Conservation (phyloP, 108 stramenopile genomes). For the Nannochloropsis oceanica region DNA sequence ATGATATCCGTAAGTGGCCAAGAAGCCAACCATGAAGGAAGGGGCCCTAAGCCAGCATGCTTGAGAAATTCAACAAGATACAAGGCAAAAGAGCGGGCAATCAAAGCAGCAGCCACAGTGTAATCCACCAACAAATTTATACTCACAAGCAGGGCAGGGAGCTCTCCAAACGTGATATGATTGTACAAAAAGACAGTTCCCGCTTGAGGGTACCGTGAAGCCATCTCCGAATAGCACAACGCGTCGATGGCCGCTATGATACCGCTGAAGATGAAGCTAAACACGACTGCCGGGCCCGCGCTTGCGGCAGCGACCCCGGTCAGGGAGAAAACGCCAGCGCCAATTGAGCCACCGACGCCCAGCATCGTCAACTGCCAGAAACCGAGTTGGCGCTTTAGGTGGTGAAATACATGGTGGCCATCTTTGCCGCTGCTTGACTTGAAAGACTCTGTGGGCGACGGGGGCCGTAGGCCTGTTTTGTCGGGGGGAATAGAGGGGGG, state of each 20-base stretch:
- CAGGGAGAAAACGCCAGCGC: not conserved
- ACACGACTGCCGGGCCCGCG: not conserved
- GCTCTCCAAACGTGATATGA: not conserved
- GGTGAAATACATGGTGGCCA: not conserved
- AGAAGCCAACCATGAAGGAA: not conserved
- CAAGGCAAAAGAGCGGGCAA: not conserved
- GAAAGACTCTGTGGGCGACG: not conserved
- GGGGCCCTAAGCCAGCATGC: not conserved
- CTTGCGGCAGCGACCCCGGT: not conserved
- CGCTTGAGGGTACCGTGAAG: not conserved
- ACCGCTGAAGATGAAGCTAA: not conserved
- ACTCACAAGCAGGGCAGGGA: not conserved
- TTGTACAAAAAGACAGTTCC: not conserved
- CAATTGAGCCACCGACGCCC: not conserved
- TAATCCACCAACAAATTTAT: not conserved
- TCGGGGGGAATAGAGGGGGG: not conserved
- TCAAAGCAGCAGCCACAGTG: not conserved
- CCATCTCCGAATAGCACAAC: not conserved
- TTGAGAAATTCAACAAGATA: not conserved
- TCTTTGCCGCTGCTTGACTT: not conserved
- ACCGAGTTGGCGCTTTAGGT: not conserved
- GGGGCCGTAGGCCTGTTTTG: not conserved
- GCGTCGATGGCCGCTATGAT: not conserved
- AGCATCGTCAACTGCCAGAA: not conserved
- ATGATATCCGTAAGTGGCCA: not conserved